Conservation (phyloP, 805 yeast species). For the Teunomyces gatunensis region DNA sequence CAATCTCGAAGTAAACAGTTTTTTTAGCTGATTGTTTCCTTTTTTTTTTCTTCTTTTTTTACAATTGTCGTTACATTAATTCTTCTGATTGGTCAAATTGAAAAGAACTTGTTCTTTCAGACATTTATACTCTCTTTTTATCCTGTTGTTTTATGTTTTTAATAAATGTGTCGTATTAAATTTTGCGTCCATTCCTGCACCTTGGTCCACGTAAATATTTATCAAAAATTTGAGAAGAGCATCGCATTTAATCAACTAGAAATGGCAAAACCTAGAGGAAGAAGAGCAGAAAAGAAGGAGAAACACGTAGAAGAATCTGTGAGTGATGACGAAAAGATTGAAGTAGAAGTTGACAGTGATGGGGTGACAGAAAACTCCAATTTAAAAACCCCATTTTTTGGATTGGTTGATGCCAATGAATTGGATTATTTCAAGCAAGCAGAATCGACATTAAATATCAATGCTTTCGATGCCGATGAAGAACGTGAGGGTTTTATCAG, state of each 20-base stretch:
- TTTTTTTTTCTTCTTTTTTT: background rate
- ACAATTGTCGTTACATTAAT: background rate
- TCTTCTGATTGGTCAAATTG: background rate
- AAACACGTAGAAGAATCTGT: slow-evolving; percentile 13
- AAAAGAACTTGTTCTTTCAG: background rate
- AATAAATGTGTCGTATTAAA: background rate
- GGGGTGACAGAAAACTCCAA: slow-evolving; percentile 12
- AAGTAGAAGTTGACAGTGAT: slow-evolving; percentile 4
- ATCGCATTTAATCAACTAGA: background rate
- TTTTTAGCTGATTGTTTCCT: too few species aligned
- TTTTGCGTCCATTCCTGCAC: slow-evolving; percentile 3
- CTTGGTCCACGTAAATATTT: background rate
- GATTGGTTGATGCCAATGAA: slow-evolving; percentile 80
- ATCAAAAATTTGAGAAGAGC: slow-evolving; percentile 7
- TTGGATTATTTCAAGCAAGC: slow-evolving; percentile 91
- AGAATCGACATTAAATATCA: slow-evolving; percentile 77
- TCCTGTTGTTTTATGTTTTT: background rate
- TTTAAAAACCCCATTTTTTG: slow-evolving; percentile 60
- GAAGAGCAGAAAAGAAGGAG: slow-evolving; percentile 37
- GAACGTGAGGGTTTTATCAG: slow-evolving; percentile 71
- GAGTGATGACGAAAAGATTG: slow-evolving; percentile 6
- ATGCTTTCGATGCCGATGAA: slow-evolving; percentile 71
- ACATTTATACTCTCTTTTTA: background rate
- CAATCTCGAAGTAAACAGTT: slow-evolving; percentile 1
- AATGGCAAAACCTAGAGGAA: slow-evolving; percentile 36